Evolutionary conservation across 1,284 basidiomycete species (phyloP).

Genomic region (Ceratobasidium sp.): DNA sequence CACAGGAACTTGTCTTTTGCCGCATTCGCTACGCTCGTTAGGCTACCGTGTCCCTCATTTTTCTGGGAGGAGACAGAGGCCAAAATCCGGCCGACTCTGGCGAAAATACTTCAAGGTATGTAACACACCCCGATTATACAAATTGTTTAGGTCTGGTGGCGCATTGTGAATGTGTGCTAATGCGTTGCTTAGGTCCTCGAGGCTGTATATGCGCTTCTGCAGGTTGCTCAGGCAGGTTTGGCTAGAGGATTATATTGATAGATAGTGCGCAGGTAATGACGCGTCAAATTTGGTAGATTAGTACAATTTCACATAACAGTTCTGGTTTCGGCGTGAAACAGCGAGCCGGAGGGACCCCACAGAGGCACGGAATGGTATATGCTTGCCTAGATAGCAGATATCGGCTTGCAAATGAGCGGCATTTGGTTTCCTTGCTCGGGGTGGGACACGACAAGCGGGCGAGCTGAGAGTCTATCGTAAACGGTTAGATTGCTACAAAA

Average conservation of each 20-base stretch:
- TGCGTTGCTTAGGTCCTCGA: slow-evolving; percentile 61
- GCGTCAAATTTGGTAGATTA: background rate
- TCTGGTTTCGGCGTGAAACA: no score
- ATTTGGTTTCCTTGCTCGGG: slow-evolving; percentile 45
- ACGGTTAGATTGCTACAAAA: background rate
- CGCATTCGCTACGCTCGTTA: slow-evolving; percentile 65
- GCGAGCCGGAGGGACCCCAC: no score
- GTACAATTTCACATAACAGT: no score
- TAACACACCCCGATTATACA: slow-evolving; percentile 59
- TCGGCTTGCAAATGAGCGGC: slow-evolving; percentile 42
- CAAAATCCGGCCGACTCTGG: slow-evolving; percentile 52
- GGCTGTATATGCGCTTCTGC: slow-evolving; percentile 64
- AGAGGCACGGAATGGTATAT: no score
- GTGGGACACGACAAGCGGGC: slow-evolving; percentile 38
- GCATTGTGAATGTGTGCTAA: background rate
- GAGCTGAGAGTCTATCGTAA: slow-evolving; percentile 20
- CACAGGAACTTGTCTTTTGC: slow-evolving; percentile 68
- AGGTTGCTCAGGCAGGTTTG: slow-evolving; percentile 61
- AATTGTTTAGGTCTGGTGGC: slow-evolving; percentile 51
- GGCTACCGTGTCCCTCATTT: slow-evolving; percentile 65
- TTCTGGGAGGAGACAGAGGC: slow-evolving; percentile 55
- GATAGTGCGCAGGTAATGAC: no score
- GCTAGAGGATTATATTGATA: slow-evolving; percentile 10
- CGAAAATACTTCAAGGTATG: slow-evolving; percentile 57
- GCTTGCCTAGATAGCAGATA: background rate